phyloP scores from a whole-genome alignment of 2,329 filamentous ascomycete genomes.

The Pyrenophora seminiperda region DNA sequence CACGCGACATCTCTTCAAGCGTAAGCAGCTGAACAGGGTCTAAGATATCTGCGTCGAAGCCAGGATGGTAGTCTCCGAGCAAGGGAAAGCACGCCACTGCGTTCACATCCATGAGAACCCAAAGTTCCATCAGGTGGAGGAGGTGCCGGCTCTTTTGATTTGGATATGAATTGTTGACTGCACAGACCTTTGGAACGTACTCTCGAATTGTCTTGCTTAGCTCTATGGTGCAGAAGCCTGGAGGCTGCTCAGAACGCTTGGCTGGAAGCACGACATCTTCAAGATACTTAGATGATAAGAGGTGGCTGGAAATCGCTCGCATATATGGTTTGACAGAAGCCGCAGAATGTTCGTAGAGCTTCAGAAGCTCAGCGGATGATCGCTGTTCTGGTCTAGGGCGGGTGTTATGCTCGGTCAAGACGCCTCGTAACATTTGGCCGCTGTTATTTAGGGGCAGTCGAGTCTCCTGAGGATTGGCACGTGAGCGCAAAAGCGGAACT shows the following conservation, averaged over 20 bases:
- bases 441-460: slow-evolving; percentile 32
- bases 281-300: slow-evolving; percentile 23
- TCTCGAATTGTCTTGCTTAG: slow-evolving; percentile 48
- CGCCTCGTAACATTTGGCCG: slow-evolving; percentile 8
- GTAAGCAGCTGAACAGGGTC: slow-evolving; percentile 61
- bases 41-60: slow-evolving; percentile 57
- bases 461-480: slow-evolving; percentile 33
- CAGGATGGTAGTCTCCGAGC: slow-evolving; percentile 58
- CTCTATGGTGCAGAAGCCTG: slow-evolving; percentile 30
- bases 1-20: slow-evolving; percentile 55
- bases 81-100: slow-evolving; percentile 54
- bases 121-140: slow-evolving; percentile 62
- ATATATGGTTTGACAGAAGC: slow-evolving; percentile 24
- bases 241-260: slow-evolving; percentile 29
- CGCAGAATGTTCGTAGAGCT: slow-evolving; percentile 18
- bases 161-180: slow-evolving; percentile 49
- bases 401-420: not conserved
- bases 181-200: slow-evolving; percentile 10
- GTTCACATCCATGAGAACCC: slow-evolving; percentile 61
- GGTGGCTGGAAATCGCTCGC: slow-evolving; percentile 8
- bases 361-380: slow-evolving; percentile 18
- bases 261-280: slow-evolving; percentile 28
- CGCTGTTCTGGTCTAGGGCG: not conserved
- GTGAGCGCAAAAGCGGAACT: slow-evolving; percentile 52
- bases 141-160: slow-evolving; percentile 58